Base-by-base conservation (phyloP, 371 early-diverging fungal genomes). In the Apophysomyces trapeziformis region DNA sequence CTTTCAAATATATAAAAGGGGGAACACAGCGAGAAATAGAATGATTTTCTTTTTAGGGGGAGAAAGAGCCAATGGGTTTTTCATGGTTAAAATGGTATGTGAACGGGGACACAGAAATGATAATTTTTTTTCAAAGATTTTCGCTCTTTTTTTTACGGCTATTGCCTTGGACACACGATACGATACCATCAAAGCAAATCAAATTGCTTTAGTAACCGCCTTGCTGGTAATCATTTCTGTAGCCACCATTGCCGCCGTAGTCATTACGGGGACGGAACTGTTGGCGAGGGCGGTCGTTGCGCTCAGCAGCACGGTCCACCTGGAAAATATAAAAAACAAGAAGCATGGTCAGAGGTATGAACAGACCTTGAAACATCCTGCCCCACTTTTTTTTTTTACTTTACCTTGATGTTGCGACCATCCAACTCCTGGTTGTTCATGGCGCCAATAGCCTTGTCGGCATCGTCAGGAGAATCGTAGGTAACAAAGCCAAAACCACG, bases 401-500 rank as follows among this genome's bases (percentile, higher is more conserved):
- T 58, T 50, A 50, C 54, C 54, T 50, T 50, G 54, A 50, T 50
- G 7, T 16, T 50, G 21, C 54, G 54, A 7, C 54, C 54, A 11
- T 50, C 54, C 7, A 50, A 26, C 7, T 50, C 54, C 9, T 16
- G 21, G 63, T 57, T 57, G 39, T 63, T 37, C 41, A 57, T 21
- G 37, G 56, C 89, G 57, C 89, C 90, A 45, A 95, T 92, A 16
- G 95, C 95, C 61, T 68, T 76, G 58, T 74, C 69, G 45, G 96
- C 95, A 5, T 73, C 80, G 66, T 92, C 91, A 83, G 90, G 91
- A 56, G 71, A 74, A 41, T 74, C 82, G 70, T 79, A 96, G 86
- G 95, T 94, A 70, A 94, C 91, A 74, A 93, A 92, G 39, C 89
- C 94, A 66, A 94, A 93, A 16, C 86, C 89, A 36, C 85, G 77